Percentiles rank a stretch among this genome's conserved stretches.
Conservation (phyloP, 768 basidiomycete genomes). For the Leucosporidium creatinivorum region DNA sequence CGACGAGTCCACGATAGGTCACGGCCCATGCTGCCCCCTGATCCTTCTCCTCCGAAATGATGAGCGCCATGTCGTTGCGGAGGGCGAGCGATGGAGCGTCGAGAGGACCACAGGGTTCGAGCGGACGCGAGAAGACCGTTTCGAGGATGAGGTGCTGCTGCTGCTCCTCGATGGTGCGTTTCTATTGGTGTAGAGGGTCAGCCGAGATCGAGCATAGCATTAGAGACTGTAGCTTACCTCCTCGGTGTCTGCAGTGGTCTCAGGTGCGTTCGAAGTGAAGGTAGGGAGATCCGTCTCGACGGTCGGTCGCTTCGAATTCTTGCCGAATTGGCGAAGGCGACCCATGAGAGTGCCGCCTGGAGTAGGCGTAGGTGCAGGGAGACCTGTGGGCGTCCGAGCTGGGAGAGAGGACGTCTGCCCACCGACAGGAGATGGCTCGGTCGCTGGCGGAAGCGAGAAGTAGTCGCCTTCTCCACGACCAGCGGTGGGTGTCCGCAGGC, state of each 20-base stretch:
- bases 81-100: conserved; percentile 66
- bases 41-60: conserved; percentile 68
- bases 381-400: conserved; percentile 44
- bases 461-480: conserved; percentile 25
- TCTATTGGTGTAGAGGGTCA: background rate
- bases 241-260: background rate
- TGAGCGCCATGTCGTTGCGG: conserved; percentile 56
- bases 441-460: conserved; percentile 21
- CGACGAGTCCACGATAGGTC: conserved; percentile 66
- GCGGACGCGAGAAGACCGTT: conserved; percentile 42
- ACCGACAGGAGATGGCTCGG: background rate
- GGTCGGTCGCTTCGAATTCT: conserved; percentile 47
- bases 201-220: background rate
- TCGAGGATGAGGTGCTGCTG: conserved; percentile 42
- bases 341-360: conserved; percentile 56
- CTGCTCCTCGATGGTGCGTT: conserved; percentile 34
- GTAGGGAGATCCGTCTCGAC: conserved; percentile 35
- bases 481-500: conserved; percentile 23
- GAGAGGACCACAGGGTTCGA: conserved; percentile 56
- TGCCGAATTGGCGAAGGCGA: conserved; percentile 57
- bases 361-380: conserved; percentile 44
- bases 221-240: conserved; percentile 23
- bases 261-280: background rate
- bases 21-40: conserved; percentile 59
- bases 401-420: background rate